Base-by-base conservation (phyloP, 1,284 basidiomycete species). In the Vanrija sp. region DNA sequence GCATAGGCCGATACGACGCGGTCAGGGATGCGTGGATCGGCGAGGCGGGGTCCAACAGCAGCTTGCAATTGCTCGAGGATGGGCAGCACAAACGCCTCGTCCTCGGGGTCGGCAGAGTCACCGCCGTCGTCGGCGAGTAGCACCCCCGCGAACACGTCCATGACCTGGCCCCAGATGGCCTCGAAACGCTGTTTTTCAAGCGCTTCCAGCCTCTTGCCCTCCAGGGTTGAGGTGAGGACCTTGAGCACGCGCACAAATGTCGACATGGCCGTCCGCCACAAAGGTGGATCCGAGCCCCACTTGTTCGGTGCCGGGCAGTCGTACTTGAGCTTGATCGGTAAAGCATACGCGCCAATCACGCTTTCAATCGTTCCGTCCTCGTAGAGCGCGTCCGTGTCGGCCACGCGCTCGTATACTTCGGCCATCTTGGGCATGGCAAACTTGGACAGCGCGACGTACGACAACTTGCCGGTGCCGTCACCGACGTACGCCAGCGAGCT, bases 281-380 rank as follows among this genome's bases (percentile, higher is more conserved):
- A 75, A 0, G 91, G 89, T n/a, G 72, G 75, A 67, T 91, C 91
- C 49, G 87, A 84, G 1, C 88, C 89, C 66, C 84, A 89, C 69
- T 87, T 91, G 41, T 86, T 91, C 1, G 93, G 81, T 0, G 86
- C 78, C 0, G 94, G 93, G 69, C 94, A 96, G 43, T 93, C 90
- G 64, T 97, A 96, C 73, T 94, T 95, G 58, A 98, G 78, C 70
- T 92, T 92, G 70, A 97, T 85, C 0, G 94, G 92, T 31, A 95
- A 85, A 2, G 88, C 83, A 63, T 89, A 91, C 0, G 91, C 91
- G 20, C 86, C 84, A n/a, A 95, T 73, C 14, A 96, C 77, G 7
- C 83, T 79, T 69, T 95, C 89, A 24, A 97, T 71, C 0, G 91
- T 92, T 4, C 89, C 91, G 66, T 89, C 85, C 14, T 80, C 76